Conservation (phyloP, 208 protist genomes). For the Kentomonas sorsogonicus region DNA sequence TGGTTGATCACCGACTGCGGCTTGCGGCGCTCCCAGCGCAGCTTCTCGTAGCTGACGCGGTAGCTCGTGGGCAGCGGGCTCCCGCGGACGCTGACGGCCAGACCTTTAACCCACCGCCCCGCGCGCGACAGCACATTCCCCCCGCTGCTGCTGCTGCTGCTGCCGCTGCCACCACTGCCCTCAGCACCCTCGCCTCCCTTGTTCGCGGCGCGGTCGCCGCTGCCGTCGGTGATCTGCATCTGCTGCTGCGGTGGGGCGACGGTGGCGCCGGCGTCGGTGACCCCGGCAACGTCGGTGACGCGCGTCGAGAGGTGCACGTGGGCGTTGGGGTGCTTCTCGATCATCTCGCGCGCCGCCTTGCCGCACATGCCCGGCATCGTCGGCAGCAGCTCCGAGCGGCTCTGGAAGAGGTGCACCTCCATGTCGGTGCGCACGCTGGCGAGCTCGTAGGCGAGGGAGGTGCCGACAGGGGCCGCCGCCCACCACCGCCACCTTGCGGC, state of each 20-base stretch:
- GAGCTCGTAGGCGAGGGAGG: constrained; percentile 63
- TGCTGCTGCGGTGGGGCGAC: constrained; percentile 6
- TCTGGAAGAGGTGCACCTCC: constrained; percentile 74
- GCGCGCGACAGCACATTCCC: too few species aligned
- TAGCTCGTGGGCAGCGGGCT: constrained; percentile 26
- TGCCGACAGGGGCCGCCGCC: constrained; percentile 79
- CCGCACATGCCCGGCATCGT: constrained; percentile 49
- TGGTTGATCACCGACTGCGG: constrained; percentile 76
- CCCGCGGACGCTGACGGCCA: constrained; percentile 10
- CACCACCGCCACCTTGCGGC: constrained; percentile 76
- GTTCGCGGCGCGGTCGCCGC: too few species aligned
- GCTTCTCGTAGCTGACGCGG: constrained; percentile 42
- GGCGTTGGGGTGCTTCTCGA: constrained; percentile 46
- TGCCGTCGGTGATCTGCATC: too few species aligned
- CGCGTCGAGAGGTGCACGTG: constrained; percentile 39
- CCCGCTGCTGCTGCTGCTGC: too few species aligned
- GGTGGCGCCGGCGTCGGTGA: constrained; percentile 18
- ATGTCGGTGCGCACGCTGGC: constrained; percentile 46
- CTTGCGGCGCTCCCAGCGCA: constrained; percentile 29
- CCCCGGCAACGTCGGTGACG: constrained; percentile 49
- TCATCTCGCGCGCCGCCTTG: constrained; percentile 47
- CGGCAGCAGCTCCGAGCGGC: constrained; percentile 54
- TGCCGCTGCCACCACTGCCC: too few species aligned
- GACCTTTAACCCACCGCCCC: constrained; percentile 13
- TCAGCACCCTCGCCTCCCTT: too few species aligned